Evolutionary conservation across 2,329 filamentous ascomycete genomes (phyloP).

Genomic region (Arthrobotrys sinensis): DNA sequence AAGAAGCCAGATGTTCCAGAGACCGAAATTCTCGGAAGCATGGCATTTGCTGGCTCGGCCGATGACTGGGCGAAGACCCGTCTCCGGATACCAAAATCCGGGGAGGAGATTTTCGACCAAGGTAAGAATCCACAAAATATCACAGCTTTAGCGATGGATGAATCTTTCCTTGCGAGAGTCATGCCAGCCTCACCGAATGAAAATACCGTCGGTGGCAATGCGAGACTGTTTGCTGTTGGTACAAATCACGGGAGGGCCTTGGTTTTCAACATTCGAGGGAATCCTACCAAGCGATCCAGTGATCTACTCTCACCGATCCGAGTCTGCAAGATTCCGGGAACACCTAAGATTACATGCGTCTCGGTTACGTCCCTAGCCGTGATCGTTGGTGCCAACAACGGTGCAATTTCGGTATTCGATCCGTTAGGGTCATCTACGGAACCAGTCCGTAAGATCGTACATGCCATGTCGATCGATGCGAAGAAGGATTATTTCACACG

Average conservation of each 20-base stretch:
- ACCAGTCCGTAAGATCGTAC: constrained; percentile 54
- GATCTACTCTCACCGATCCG: constrained; percentile 51
- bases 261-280: constrained; percentile 54
- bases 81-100: constrained; percentile 59
- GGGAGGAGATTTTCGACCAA: constrained; percentile 58
- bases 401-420: constrained; percentile 57
- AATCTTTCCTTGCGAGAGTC: constrained; percentile 36
- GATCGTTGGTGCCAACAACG: constrained; percentile 50
- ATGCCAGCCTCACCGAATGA: constrained; percentile 47
- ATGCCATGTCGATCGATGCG: constrained; percentile 58
- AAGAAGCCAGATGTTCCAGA: constrained; percentile 46
- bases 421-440: constrained; percentile 52
- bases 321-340: constrained; percentile 57
- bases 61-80: constrained; percentile 57
- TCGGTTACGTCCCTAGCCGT: constrained; percentile 48
- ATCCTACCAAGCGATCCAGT: constrained; percentile 48
- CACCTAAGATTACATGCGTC: constrained; percentile 53
- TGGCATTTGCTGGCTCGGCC: constrained; percentile 45
- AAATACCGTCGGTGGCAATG: constrained; percentile 56
- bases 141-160: constrained; percentile 43
- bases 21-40: constrained; percentile 46
- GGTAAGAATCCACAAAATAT: constrained; percentile 58
- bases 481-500: constrained; percentile 58
- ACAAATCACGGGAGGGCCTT: constrained; percentile 54
- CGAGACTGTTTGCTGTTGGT: constrained; percentile 47